A percentile compares a stretch with the other conserved stretches of the same genome.
phyloP scores from a whole-genome alignment of 1,284 basidiomycete species.

The Microbotryum silenes-acaulis region DNA sequence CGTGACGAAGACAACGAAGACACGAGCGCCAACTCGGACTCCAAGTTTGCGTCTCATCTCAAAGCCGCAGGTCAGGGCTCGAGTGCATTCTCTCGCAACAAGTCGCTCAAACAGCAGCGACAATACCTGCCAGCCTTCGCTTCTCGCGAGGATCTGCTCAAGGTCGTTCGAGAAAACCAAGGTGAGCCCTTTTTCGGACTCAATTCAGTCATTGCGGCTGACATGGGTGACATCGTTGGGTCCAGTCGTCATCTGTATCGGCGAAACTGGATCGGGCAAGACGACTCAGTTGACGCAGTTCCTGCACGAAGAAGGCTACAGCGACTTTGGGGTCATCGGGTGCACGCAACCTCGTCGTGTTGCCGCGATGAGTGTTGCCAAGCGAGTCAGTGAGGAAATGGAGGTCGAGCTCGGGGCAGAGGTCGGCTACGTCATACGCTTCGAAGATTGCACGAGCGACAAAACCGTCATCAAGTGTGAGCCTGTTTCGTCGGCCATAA shows the following conservation, averaged over 20 bases:
- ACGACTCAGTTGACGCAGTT: slow-evolving; percentile 98
- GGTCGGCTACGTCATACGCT: slow-evolving; percentile 97
- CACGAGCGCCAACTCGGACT: slow-evolving; percentile 76
- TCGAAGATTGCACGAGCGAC: slow-evolving; percentile 97
- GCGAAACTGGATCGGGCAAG: slow-evolving; percentile 59
- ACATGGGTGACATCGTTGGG: slow-evolving; percentile 66
- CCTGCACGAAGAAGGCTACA: slow-evolving; percentile 94
- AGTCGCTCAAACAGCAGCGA: slow-evolving; percentile 87
- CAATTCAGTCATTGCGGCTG: slow-evolving; percentile 91
- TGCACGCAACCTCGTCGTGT: slow-evolving; percentile 98
- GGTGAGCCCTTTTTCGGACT: slow-evolving; percentile 47
- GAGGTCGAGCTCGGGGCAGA: slow-evolving; percentile 88
- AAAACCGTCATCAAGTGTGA: slow-evolving; percentile 84
- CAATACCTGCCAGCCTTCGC: slow-evolving; percentile 98
- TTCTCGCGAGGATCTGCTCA: slow-evolving; percentile 87
- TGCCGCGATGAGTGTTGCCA: slow-evolving; percentile 97
- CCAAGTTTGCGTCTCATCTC: slow-evolving; percentile 89
- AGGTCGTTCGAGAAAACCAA: slow-evolving; percentile 88
- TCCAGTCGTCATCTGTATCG: slow-evolving; percentile 53
- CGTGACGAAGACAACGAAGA: slow-evolving; percentile 53
- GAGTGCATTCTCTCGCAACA: slow-evolving; percentile 69
- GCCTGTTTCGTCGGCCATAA: not conserved
- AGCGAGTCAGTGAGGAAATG: slow-evolving; percentile 98
- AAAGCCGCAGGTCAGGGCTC: slow-evolving; percentile 52
- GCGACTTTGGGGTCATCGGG: slow-evolving; percentile 74